Base-by-base conservation (phyloP, 2,329 filamentous ascomycete genomes). In the Zasmidium angulare region DNA sequence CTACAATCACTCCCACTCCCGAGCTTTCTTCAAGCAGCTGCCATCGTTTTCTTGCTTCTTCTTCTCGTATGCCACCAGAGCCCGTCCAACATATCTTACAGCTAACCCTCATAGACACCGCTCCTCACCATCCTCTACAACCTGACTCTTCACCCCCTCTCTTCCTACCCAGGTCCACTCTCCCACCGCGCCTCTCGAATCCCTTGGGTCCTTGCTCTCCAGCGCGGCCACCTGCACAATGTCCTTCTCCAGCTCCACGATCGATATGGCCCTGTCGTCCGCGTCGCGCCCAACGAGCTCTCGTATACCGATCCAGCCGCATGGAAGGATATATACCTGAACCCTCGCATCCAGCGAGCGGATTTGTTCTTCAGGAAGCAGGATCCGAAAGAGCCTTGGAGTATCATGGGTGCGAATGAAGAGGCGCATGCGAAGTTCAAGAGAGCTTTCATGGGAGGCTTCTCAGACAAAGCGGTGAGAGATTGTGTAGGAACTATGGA, bases 271-370 rank as follows among this genome's bases (percentile, higher is more conserved):
- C 69, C 72, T 1, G 70, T 81, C 36, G 78, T 82, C 9, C 76
- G 80, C 17, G 69, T 81, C 47, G 75, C 74, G 3, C 79, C 80
- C 1, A 72, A 79, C 57, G 78, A 81, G 63, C 72, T 82, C 1
- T 77, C 78, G 1, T 82, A 78, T 62, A 75, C 70, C 36, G 67
- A 73, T 40, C 60, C 71, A 6, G 53, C 69, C 7, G 71, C 71
- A 1, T 82, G 79, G 74, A 72, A 74, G 62, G 76, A 79, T 36
- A 78, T 79, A 22, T 75, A 75, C 43, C 55, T 50, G 29, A 56
- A 56, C 19, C 55, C 55, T 6, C 29, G 47, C 19, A 56, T 56
- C 14, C n/a, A n/a, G 14, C 26, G 55, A 2, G 47, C 47, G 19
- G 47, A 31, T n/a, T 20, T 56, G 9, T 56, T 47, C 47, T 56